phyloP scores from a whole-genome alignment of 225 moss, liverwort and hornwort genomes.

The Bryoerythrophyllum caledonicum region DNA sequence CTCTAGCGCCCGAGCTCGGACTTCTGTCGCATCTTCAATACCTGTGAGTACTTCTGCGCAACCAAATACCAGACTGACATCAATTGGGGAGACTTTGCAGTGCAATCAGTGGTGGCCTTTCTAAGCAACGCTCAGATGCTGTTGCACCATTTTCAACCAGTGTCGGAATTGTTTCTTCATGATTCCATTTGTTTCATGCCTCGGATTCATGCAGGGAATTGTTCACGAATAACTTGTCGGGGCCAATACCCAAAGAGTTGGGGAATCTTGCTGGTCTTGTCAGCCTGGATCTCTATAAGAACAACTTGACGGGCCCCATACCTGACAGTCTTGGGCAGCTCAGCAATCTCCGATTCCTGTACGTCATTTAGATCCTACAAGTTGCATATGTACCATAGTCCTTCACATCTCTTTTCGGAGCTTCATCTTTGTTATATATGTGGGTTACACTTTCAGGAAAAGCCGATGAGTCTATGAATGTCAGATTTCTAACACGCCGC shows the following conservation, averaged over 20 bases:
- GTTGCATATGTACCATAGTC: no score
- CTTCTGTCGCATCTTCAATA: constrained; percentile 55
- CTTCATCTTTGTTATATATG: neutral
- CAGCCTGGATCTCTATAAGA: neutral
- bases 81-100: neutral
- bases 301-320: neutral
- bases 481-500: neutral
- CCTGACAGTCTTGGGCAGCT: neutral
- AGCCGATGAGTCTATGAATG: neutral
- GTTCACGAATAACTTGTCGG: neutral
- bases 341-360: neutral
- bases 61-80: neutral
- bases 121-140: no score
- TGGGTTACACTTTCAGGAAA: neutral
- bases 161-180: neutral
- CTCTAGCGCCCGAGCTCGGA: constrained; percentile 48
- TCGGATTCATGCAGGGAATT: neutral
- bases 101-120: neutral
- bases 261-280: neutral
- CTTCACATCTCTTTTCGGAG: neutral
- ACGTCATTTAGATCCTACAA: neutral
- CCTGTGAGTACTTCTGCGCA: constrained; percentile 36
- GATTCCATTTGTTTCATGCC: neutral
- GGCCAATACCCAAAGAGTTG: neutral
- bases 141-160: no score